Base-by-base conservation (phyloP, 495 filamentous ascomycete species). In the Podospora conica region DNA sequence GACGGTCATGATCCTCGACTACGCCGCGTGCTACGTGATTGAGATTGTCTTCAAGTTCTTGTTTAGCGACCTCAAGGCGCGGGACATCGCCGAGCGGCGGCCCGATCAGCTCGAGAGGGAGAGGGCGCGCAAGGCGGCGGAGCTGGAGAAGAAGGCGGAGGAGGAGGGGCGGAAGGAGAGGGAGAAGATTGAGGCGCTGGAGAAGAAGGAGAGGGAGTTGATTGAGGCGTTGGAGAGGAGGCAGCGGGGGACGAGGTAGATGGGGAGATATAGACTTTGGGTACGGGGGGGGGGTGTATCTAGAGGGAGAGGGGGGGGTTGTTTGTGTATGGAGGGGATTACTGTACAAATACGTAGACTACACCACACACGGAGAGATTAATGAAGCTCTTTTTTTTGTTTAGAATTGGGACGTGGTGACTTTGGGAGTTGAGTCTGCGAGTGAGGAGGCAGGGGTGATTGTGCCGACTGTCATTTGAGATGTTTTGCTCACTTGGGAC, bases 41-140 rank as follows among this genome's bases (percentile, higher is more conserved):
- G 95, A 99, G 82, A 88, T 92, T 68, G 87, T 87, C 3, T 81
- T 99, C 66, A 98, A 99, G 84, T 74, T 73, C 29, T 69, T 89
- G 21, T 99, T 97, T 75, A 96, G 91, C 73, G 95, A 99, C 75
- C 96, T 90, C 80, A 87, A 85, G 63, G 93, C 95, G 6, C 94
- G 96, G 76, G 96, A 98, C 75, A 97, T 99, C 72, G 96, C 95
- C 15, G 78, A 88, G 23, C 86, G 95, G 68, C 81, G 95, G 57
- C 86, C 88, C 18, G 95, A 98, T 74, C 95, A 99, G 82, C 78
- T 96, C n/a, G 82, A 88, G 77, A 80, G 85, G 56, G 94, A 98
- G 80, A 76, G 81, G 53, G 79, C 78, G 29, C 82, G 93, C 64
- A 88, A 88, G 76, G 80, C 79, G 65, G 83, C 79, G 66, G 91